Conservation (phyloP, 2,329 filamentous ascomycete genomes). For the Laburnicola sp. region DNA sequence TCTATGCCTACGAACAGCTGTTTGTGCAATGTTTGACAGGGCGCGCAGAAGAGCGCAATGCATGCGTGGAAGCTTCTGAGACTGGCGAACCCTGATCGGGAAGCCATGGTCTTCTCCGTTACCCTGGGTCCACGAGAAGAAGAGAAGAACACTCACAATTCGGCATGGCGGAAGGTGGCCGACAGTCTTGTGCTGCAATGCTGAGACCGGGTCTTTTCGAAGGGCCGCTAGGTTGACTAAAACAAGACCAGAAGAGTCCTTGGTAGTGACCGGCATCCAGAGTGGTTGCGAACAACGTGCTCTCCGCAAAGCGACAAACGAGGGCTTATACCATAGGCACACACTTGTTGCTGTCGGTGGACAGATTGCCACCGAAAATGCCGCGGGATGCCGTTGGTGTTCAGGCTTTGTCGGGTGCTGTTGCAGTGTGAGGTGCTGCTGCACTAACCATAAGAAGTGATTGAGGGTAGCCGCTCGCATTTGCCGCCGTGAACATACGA, state of each 20-base stretch:
- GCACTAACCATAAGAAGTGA: neutral
- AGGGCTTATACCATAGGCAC: neutral
- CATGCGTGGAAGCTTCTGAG: constrained; percentile 20
- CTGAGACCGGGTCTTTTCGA: constrained; percentile 15
- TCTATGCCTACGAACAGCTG: constrained; percentile 16
- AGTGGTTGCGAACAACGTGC: neutral
- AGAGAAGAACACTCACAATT: constrained; percentile 12
- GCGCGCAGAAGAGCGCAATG: constrained; percentile 16
- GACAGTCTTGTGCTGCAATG: constrained; percentile 13
- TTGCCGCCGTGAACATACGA: neutral
- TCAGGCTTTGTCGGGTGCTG: neutral
- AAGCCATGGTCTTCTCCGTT: constrained; percentile 17
- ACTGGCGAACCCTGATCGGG: constrained; percentile 4
- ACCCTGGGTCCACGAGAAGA: constrained; percentile 19
- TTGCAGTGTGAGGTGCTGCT: neutral
- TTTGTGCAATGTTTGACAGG: constrained; percentile 19
- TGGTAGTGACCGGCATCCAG: neutral
- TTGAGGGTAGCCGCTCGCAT: neutral
- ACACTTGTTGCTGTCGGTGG: neutral
- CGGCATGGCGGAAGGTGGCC: constrained; percentile 14
- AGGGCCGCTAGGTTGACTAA: neutral
- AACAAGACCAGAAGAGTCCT: neutral
- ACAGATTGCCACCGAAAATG: neutral
- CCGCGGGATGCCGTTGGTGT: neutral
- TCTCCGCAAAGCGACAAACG: no score